Evolutionary conservation across 192 early-diverging fungal species (phyloP).

Genomic region (Mortierella hygrophila): DNA sequence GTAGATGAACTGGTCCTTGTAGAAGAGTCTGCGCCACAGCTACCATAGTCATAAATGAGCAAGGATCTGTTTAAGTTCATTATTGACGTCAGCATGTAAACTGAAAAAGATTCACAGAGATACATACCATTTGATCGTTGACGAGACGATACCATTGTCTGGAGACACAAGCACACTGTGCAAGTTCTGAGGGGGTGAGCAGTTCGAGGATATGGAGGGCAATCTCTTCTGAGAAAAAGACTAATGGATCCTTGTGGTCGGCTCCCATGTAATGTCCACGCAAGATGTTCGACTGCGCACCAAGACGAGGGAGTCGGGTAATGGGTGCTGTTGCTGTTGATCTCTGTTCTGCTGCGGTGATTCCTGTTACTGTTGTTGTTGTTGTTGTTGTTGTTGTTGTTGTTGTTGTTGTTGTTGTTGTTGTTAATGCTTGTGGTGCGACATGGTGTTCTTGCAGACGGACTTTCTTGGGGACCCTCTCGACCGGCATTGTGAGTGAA

Average conservation of each 20-base stretch:
- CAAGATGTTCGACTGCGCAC: not conserved
- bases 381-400: not conserved
- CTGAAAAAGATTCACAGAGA: not conserved
- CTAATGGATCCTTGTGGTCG: conserved; percentile 28
- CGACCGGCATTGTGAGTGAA: not conserved
- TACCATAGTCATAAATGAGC: conserved; percentile 1
- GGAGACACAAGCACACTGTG: conserved; percentile 40
- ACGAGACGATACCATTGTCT: conserved; percentile 48
- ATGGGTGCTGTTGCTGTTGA: not conserved
- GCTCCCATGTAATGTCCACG: not conserved
- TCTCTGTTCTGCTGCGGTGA: not conserved
- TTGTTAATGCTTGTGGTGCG: not conserved
- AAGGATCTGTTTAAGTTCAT: not conserved
- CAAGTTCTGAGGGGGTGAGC: conserved; percentile 34
- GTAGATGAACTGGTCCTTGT: conserved; percentile 34
- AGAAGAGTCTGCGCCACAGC: conserved; percentile 44
- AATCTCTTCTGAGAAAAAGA: conserved; percentile 49
- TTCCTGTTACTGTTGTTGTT: not conserved
- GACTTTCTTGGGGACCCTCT: not conserved
- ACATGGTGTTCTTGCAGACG: not conserved
- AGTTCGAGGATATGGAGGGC: conserved; percentile 38
- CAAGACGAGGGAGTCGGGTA: not conserved
- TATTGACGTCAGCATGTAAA: not conserved
- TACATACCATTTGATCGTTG: conserved; percentile 52
- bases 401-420: not conserved